Conservation (phyloP, 2,329 filamentous ascomycete species). For the Pseudogymnoascus sp. region DNA sequence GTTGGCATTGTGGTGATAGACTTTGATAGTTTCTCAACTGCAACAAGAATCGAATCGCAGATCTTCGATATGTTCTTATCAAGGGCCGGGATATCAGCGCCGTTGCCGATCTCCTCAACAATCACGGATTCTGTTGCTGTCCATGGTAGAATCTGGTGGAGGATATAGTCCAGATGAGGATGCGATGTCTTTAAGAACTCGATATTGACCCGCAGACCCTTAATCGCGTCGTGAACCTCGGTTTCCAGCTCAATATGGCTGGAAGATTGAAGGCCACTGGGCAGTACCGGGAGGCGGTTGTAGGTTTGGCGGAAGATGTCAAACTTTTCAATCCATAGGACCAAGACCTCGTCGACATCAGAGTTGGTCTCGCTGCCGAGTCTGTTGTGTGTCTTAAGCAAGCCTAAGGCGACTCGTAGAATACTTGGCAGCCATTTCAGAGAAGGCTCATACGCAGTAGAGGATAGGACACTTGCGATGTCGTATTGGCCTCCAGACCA, state of each 20-base stretch:
- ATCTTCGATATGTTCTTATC: slow-evolving; percentile 54
- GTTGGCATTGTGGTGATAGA: slow-evolving; percentile 48
- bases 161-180: slow-evolving; percentile 57
- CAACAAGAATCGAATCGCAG: slow-evolving; percentile 72
- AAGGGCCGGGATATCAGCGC: slow-evolving; percentile 37
- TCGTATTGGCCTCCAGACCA: slow-evolving; percentile 36
- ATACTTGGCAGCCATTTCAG: slow-evolving; percentile 61
- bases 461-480: slow-evolving; percentile 14
- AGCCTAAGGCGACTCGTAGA: slow-evolving; percentile 53
- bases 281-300: slow-evolving; percentile 42
- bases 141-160: slow-evolving; percentile 64
- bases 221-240: slow-evolving; percentile 17
- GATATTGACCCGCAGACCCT: slow-evolving; percentile 24
- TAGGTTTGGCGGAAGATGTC: slow-evolving; percentile 38
- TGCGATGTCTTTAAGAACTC: slow-evolving; percentile 31
- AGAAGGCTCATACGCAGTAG: not conserved
- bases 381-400: slow-evolving; percentile 62
- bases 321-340: slow-evolving; percentile 46
- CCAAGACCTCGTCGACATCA: slow-evolving; percentile 40
- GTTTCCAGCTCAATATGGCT: slow-evolving; percentile 25
- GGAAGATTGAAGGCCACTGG: slow-evolving; percentile 43
- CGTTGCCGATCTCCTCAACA: slow-evolving; percentile 15
- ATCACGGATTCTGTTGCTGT: slow-evolving; percentile 33
- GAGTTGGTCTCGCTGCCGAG: slow-evolving; percentile 43
- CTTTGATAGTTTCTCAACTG: slow-evolving; percentile 66